Percentiles rank a stretch among this genome's conserved stretches.
Evolutionary conservation across 306 rosid species (phyloP).

Genomic region (Prunus salicina): DNA sequence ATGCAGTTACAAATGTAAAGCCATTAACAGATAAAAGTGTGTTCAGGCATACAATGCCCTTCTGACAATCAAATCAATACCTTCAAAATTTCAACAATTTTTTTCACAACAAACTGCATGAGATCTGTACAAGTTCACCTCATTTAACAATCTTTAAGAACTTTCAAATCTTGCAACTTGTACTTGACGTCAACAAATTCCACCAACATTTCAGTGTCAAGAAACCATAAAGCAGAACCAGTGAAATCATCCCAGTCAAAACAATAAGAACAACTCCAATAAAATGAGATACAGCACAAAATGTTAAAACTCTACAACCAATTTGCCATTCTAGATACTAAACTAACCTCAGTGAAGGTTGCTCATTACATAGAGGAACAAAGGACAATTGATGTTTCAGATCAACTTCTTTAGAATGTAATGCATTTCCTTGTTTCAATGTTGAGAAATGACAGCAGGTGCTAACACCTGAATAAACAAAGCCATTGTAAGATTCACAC

Average conservation of each 20-base stretch:
- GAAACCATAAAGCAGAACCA: neutral
- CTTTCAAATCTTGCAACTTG: neutral
- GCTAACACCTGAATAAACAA: constrained; percentile 37
- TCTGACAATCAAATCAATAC: neutral
- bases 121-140: neutral
- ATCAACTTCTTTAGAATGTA: constrained; percentile 30
- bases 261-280: constrained; percentile 2
- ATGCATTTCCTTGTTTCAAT: constrained; percentile 26
- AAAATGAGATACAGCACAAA: neutral
- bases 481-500: constrained; percentile 13
- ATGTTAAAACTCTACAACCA: neutral
- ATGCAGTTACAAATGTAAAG: neutral
- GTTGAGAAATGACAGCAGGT: constrained; percentile 31
- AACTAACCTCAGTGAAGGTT: constrained; percentile 46
- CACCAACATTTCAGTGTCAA: neutral
- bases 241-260: neutral
- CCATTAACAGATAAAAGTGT: neutral
- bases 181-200: neutral
- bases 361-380: constrained; percentile 35
- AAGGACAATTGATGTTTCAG: constrained; percentile 28
- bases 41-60: neutral
- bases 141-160: neutral
- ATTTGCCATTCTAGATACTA: constrained; percentile 11
- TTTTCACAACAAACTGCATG: neutral
- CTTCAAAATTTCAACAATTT: neutral